Percentiles rank a stretch among this genome's conserved stretches.
Conservation (phyloP, 106 monocot genomes). For the Acorus calamus region DNA sequence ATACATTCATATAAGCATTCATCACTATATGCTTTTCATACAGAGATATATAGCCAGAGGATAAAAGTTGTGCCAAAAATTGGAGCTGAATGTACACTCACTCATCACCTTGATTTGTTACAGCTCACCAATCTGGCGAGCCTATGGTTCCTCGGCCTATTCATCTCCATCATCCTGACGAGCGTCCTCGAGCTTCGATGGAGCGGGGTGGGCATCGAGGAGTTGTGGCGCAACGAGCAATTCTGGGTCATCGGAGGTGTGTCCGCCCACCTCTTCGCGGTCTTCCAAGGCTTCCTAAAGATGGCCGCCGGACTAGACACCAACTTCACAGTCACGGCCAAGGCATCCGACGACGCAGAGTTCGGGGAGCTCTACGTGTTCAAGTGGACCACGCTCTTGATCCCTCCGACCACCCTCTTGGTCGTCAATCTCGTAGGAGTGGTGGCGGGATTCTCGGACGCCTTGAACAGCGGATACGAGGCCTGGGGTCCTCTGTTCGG, state of each 20-base stretch:
- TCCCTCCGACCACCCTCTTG: constrained; percentile 77
- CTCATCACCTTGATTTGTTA: background rate
- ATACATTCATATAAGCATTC: no score
- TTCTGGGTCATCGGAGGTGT: constrained; percentile 99
- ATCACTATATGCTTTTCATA: no score
- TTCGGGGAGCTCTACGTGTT: constrained; percentile 71
- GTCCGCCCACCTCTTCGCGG: constrained; percentile 92
- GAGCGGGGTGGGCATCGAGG: constrained; percentile 90
- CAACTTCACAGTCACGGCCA: constrained; percentile 96
- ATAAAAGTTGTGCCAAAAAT: no score
- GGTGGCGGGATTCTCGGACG: constrained; percentile 84
- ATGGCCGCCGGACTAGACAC: constrained; percentile 84
- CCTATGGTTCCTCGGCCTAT: constrained; percentile 70
- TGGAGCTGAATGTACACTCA: no score
- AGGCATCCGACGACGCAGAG: constrained; percentile 60
- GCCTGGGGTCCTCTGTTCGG: constrained; percentile 91
- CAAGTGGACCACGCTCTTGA: constrained; percentile 89
- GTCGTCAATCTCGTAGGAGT: constrained; percentile 79
- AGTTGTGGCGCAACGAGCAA: constrained; percentile 96
- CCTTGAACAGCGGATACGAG: constrained; percentile 88
- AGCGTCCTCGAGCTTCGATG: constrained; percentile 85
- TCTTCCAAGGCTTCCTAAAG: constrained; percentile 89
- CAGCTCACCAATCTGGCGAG: constrained; percentile 89
- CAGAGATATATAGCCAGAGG: no score
- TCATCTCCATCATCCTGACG: constrained; percentile 92